Base-by-base conservation (phyloP, 2,329 filamentous ascomycete species). In the Microdochium trichocladiopsis region DNA sequence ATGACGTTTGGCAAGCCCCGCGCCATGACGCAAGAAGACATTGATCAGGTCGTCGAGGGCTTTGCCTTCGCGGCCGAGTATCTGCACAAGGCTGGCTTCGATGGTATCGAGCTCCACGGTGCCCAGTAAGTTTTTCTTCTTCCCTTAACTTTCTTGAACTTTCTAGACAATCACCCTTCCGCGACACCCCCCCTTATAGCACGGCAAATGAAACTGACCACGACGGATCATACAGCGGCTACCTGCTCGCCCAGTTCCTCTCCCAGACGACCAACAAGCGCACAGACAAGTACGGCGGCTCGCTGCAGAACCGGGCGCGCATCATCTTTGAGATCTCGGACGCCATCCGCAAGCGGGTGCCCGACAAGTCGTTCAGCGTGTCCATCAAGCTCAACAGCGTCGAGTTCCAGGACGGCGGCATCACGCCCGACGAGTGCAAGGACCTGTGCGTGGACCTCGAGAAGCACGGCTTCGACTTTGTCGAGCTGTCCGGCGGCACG, bases 401-500 rank as follows among this genome's bases (percentile, higher is more conserved):
- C 0, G 80, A 86, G 56, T 77, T 79, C 56, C 78, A 82, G 56
- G 65, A 70, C 2, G 62, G 54, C 31, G 61, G 60, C 8, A 59
- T 63, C 54, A 51, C 54, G 2, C 52, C 57, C 10, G 56, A 60
- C 12, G 60, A 63, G 24, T 60, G 65, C 3, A 64, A 68, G 55
- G 68, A 67, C 50, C 57, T 80, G 21, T 79, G 74, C 33, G 66
- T 87, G 37, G 75, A 79, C 52, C 84, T 88, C 60, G 64, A 69
- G n/a, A 61, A 66, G 4, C 72, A 71, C 37, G 78, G 69, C 4
- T 66, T 88, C 1, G 86, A 89, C 65, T 88, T 87, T 57, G 66
- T 89, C 2, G 85, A 90, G 65, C 75, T 89, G 24, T 82, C 77
- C 18, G 86, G 86, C 0, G 85, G 86, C 0, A 78, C 65, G 0